Conservation (phyloP, 176 grass and related monocot species). For the Oryza punctata region DNA sequence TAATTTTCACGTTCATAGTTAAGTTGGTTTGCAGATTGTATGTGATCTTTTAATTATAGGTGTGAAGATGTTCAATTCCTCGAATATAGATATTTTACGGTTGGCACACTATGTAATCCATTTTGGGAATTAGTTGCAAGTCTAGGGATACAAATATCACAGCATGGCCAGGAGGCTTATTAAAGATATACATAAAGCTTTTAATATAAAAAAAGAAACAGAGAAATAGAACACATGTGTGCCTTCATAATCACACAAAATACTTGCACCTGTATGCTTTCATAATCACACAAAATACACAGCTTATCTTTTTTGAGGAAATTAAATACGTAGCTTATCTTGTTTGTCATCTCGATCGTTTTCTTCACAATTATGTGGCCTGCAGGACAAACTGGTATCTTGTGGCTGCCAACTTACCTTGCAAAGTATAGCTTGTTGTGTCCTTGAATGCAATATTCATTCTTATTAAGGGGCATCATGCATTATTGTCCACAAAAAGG, state of each 20-base stretch:
- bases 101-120: too few species aligned
- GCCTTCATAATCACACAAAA: not conserved
- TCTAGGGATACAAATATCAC: too few species aligned
- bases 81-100: too few species aligned
- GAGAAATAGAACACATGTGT: too few species aligned
- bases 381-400: not conserved
- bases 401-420: not conserved
- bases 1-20: not conserved
- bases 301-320: too few species aligned
- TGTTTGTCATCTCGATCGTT: not conserved
- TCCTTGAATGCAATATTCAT: not conserved
- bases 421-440: not conserved
- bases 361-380: not conserved
- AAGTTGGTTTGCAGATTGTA: not conserved
- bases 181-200: not conserved
- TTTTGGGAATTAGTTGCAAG: too few species aligned
- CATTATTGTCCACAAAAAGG: conserved; percentile 9
- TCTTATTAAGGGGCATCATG: not conserved
- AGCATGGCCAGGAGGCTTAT: too few species aligned
- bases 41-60: too few species aligned
- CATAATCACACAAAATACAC: not conserved
- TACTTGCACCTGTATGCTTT: not conserved
- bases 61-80: too few species aligned
- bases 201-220: not conserved
- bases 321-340: not conserved